A percentile compares a stretch with the other conserved stretches of the same genome.
phyloP scores from a whole-genome alignment of 140 eudicot species.

The Anethum foeniculum region DNA sequence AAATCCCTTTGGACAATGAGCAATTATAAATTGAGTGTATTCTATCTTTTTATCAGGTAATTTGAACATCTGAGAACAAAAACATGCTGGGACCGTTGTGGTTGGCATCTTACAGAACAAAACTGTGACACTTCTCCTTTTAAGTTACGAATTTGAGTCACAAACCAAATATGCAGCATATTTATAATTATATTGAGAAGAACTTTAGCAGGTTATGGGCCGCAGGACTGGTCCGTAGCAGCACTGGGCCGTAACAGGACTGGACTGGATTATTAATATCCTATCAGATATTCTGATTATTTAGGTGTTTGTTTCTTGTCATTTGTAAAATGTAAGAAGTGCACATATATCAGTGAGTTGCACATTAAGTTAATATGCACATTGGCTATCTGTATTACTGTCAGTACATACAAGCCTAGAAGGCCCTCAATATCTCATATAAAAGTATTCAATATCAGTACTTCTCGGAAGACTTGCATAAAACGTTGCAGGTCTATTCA shows the following conservation, averaged over 20 bases:
- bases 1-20: not conserved
- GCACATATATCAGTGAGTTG: too few species aligned
- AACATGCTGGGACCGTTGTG: not conserved
- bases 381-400: too few species aligned
- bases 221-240: too few species aligned
- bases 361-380: too few species aligned
- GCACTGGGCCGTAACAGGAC: too few species aligned
- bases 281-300: not conserved
- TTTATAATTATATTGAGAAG: not conserved
- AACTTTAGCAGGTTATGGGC: too few species aligned
- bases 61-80: not conserved
- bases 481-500: not conserved
- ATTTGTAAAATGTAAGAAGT: not conserved
- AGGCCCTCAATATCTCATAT: not conserved
- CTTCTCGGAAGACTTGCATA: not conserved
- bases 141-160: not conserved
- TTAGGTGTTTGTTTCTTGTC: not conserved
- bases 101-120: not conserved
- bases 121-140: not conserved
- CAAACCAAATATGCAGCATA: not conserved
- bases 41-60: not conserved
- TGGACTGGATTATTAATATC: not conserved
- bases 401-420: not conserved
- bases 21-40: not conserved
- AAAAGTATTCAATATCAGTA: not conserved